Evolutionary conservation across 371 early-diverging fungal genomes (phyloP), one percentile per base, ranked within the genome.

Genomic region (Nematocida sp.): DNA sequence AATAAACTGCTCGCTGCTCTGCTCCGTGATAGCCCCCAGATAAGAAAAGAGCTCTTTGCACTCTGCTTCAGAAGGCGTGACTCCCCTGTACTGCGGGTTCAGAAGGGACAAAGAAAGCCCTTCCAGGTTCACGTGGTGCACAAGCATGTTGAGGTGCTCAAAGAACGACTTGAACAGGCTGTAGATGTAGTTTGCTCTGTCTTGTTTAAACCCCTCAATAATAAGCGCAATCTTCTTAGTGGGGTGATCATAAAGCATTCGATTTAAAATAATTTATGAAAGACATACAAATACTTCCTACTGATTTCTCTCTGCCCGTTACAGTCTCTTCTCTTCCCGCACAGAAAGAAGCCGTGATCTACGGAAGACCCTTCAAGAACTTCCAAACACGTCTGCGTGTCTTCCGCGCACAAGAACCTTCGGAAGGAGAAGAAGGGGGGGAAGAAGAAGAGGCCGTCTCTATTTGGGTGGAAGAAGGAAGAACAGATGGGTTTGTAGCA

Each of bases 131-230:
- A 70, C 7, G 27, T 32, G 31, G 27, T 19, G 8, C 11, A 62
- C 43, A 8, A 49, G 31, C n/a, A 50, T 19, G 3, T 43, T 36
- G 13, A 43, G 27, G 19, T 40, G 66, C 5, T n/a, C 13, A 21
- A 70, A 70, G 7, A 50, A 36, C 11, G 19, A 58, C 31, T 37
- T 34, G 1, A 70, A 25, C 0, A 41, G 8, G 1, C 49, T 27
- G 21, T n/a, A 57, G 17, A 70, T 21, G 40, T 70, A 53, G 8
- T 27, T 46, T 8, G 74, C 60, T 27, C 49, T 70, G 29, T 70
- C 74, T 15, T 32, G 46, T 46, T 70, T 70, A 67, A 70, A 40
- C 15, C 74, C 74, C 56, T 70, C 74, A 31, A 70, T 57, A 37
- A 70, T 34, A 21, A 70, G 17, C n/a, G 41, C 62, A 15, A 57